These are phyloP conservation scores for Fonsecaea multimorphosa DNA, from an alignment of 2,329 filamentous ascomycete genomes.

Conservation along the genomic window DNA sequence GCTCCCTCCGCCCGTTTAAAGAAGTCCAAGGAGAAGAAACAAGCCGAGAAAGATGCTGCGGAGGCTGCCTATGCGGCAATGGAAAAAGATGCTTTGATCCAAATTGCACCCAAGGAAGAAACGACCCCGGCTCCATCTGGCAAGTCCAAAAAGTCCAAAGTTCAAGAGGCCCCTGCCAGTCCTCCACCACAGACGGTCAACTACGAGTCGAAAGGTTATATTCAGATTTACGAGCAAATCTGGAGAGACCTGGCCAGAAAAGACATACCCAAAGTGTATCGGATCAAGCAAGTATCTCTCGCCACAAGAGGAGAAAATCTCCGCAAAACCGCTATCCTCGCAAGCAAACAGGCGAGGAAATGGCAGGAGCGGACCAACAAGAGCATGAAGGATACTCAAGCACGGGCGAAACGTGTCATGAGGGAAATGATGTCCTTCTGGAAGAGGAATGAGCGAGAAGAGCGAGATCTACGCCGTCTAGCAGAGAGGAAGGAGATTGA, in stretches of 20 bases:
- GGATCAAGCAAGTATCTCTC: conserved; percentile 84
- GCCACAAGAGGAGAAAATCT: conserved; percentile 91
- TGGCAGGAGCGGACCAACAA: conserved; percentile 99
- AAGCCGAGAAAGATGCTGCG: conserved; percentile 74
- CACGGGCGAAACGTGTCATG: conserved; percentile 96
- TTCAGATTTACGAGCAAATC: conserved; percentile 96
- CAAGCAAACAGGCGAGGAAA: conserved; percentile 93
- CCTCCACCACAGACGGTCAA: conserved; percentile 61
- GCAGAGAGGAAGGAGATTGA: conserved; percentile 96
- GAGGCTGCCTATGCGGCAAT: conserved; percentile 82
- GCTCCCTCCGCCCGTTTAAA: conserved; percentile 69
- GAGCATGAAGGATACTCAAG: conserved; percentile 96
- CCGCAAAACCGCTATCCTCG: conserved; percentile 95
- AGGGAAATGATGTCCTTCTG: conserved; percentile 99
- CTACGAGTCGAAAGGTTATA: conserved; percentile 89
- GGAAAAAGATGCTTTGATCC: conserved; percentile 51
- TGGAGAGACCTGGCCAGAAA: conserved; percentile 94
- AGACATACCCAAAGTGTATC: conserved; percentile 89
- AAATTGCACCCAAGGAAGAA: conserved; percentile 66
- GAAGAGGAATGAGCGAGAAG: conserved; percentile 98
- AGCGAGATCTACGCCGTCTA: conserved; percentile 89
- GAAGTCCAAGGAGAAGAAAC: conserved; percentile 81
- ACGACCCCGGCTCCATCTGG: conserved; percentile 51
- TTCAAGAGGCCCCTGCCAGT: conserved; percentile 50
- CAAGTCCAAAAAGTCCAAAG: conserved; percentile 50